These are phyloP conservation scores for Blastobotrys persicus DNA, from an alignment of 1,139 yeast species.

Conservation along the genomic window DNA sequence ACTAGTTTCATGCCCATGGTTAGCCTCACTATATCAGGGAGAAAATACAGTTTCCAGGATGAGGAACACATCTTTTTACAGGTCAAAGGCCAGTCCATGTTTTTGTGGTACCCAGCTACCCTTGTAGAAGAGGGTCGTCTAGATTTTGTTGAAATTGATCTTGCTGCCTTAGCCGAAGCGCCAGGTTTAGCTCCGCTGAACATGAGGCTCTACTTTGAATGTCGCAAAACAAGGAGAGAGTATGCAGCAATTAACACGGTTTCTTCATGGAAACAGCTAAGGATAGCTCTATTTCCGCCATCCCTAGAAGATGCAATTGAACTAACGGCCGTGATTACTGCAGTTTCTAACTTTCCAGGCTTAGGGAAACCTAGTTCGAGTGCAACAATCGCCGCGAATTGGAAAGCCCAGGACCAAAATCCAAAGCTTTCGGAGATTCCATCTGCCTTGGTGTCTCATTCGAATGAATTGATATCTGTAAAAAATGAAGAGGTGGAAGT, in stretches of 20 bases:
- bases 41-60: background rate
- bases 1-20: slow-evolving; percentile 3
- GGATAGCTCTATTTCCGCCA: slow-evolving; percentile 1
- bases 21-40: background rate
- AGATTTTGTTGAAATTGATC: background rate
- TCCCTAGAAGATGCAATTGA: background rate
- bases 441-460: background rate
- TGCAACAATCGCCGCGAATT: no score
- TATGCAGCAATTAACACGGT: background rate
- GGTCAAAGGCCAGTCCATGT: background rate
- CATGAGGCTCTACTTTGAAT: background rate
- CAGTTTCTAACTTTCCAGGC: no score
- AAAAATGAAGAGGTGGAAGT: background rate
- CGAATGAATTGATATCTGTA: background rate
- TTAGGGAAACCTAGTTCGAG: no score
- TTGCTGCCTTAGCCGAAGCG: background rate
- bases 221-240: background rate
- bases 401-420: no score
- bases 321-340: no score
- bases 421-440: no score
- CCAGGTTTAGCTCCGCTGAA: background rate
- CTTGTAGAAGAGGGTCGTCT: background rate
- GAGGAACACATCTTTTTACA: background rate
- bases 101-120: background rate
- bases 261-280: background rate